Conservation (phyloP, 495 filamentous ascomycete genomes). For the Bryoglossum gracile region DNA sequence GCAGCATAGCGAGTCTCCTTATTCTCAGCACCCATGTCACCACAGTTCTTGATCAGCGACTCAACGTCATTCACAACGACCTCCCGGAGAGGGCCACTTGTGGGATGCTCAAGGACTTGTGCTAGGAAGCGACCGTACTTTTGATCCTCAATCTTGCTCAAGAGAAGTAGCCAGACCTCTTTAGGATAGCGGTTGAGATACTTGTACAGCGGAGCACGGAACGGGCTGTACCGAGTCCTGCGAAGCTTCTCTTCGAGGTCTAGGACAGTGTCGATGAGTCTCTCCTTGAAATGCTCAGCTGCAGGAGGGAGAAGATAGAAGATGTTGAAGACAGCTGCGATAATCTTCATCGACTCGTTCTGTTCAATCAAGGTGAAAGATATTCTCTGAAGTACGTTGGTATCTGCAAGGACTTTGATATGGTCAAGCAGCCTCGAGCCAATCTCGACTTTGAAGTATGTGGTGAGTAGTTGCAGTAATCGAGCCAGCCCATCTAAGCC, state of each 20-base stretch:
- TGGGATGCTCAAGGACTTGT: constrained; percentile 73
- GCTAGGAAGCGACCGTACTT: constrained; percentile 91
- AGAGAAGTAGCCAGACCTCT: constrained; percentile 76
- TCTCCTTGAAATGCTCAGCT: constrained; percentile 82
- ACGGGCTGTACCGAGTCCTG: constrained; percentile 87
- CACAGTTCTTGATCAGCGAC: constrained; percentile 56
- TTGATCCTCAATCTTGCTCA: constrained; percentile 66
- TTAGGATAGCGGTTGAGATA: constrained; percentile 90
- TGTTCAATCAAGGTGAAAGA: constrained; percentile 94
- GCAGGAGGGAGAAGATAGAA: constrained; percentile 90
- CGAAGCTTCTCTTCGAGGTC: constrained; percentile 81
- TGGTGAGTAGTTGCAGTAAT: constrained; percentile 82
- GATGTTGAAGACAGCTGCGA: constrained; percentile 89
- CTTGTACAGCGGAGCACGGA: constrained; percentile 84
- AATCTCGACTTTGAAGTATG: constrained; percentile 99
- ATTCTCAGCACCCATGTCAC: constrained; percentile 48
- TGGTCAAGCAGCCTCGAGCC: constrained; percentile 86
- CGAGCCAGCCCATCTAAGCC: constrained; percentile 87
- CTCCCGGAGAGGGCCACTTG: constrained; percentile 66
- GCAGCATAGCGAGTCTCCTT: constrained; percentile 60
- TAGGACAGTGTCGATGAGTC: constrained; percentile 79
- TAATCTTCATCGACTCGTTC: constrained; percentile 81
- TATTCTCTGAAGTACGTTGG: constrained; percentile 70
- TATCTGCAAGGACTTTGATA: constrained; percentile 83
- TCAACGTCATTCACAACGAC: constrained; percentile 68